A percentile compares a stretch with the other conserved stretches of the same genome.
These are phyloP conservation scores for Coffea eugenioides DNA, from an alignment of 257 asterid species.

Conservation along the genomic window DNA sequence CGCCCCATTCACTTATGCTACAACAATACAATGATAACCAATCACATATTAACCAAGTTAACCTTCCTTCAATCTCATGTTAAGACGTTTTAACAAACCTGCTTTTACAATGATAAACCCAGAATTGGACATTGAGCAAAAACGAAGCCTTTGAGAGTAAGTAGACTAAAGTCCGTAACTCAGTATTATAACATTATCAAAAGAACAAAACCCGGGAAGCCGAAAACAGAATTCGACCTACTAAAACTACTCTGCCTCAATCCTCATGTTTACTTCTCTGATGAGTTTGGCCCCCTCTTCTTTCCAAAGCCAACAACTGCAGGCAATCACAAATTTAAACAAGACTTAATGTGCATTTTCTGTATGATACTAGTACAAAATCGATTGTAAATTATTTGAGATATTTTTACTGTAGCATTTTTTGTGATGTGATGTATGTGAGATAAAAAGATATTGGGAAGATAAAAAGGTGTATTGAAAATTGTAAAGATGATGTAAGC, in stretches of 20 bases:
- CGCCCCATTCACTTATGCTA: background rate
- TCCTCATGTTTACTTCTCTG: conserved; percentile 52
- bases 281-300: conserved; percentile 86
- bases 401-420: no score
- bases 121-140: background rate
- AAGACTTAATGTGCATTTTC: background rate
- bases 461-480: no score
- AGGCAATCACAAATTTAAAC: background rate
- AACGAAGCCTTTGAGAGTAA: background rate
- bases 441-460: no score
- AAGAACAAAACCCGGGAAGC: background rate
- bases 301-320: conserved; percentile 94
- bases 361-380: no score
- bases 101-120: background rate
- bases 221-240: conserved; percentile 21
- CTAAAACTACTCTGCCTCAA: conserved; percentile 11
- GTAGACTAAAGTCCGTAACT: background rate
- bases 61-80: background rate
- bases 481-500: no score
- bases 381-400: no score
- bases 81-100: background rate
- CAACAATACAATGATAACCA: background rate
- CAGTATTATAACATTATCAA: background rate
- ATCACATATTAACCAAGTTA: background rate
- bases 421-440: no score